Conservation (phyloP, 805 yeast species). For the Cyberlindnera veronae region DNA sequence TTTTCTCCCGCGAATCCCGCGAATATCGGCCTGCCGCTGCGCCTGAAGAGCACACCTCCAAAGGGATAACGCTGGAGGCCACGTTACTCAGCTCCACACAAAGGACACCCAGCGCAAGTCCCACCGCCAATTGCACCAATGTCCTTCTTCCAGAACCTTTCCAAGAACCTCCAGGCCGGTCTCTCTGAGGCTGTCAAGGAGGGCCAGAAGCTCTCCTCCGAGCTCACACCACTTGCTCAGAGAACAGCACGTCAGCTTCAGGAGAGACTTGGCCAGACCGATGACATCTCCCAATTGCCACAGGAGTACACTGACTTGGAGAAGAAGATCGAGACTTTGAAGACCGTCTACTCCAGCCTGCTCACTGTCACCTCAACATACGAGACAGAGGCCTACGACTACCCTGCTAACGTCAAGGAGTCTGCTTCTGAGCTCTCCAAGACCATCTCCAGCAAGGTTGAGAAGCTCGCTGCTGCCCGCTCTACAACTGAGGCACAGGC, state of each 20-base stretch:
- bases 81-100: too few species aligned
- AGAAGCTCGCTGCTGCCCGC: conserved; percentile 66
- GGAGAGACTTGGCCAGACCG: conserved; percentile 75
- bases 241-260: conserved; percentile 77
- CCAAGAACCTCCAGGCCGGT: conserved; percentile 27
- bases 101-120: too few species aligned
- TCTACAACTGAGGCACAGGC: conserved; percentile 83
- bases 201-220: conserved; percentile 44
- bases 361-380: conserved; percentile 51
- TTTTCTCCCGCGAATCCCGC: not conserved
- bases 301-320: conserved; percentile 77
- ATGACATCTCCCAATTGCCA: conserved; percentile 82
- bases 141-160: conserved; percentile 31
- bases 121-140: conserved; percentile 7
- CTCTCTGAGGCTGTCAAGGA: conserved; percentile 33
- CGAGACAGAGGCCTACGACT: conserved; percentile 78
- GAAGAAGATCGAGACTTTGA: conserved; percentile 66
- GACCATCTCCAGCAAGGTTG: conserved; percentile 58
- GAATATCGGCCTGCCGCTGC: not conserved
- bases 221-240: conserved; percentile 72
- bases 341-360: conserved; percentile 58
- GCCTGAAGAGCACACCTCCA: too few species aligned
- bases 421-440: conserved; percentile 72
- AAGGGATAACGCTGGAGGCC: too few species aligned
- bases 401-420: conserved; percentile 71